phyloP scores from a whole-genome alignment of 441 rosid genomes.

The Pelargonium australe region DNA sequence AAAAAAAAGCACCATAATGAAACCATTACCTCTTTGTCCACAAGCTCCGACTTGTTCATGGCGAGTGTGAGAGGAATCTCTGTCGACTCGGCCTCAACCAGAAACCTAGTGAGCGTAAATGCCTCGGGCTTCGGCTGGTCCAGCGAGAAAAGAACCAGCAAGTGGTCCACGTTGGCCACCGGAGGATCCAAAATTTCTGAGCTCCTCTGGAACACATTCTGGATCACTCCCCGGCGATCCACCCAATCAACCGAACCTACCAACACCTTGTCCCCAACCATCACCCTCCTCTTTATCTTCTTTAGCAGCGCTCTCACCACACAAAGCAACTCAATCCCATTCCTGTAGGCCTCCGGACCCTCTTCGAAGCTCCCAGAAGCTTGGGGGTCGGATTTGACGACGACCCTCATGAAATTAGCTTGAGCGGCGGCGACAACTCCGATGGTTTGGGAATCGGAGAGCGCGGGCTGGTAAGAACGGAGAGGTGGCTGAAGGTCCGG shows the following conservation, averaged over 20 bases:
- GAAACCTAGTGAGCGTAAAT: conserved; percentile 66
- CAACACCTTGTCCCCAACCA: conserved; percentile 79
- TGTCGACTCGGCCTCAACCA: conserved; percentile 83
- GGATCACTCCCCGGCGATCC: conserved; percentile 75
- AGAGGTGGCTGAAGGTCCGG: conserved; percentile 29
- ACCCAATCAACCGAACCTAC: conserved; percentile 89
- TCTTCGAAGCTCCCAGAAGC: conserved; percentile 18
- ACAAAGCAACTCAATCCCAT: conserved; percentile 68
- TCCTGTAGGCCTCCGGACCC: conserved; percentile 14
- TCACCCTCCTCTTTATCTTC: conserved; percentile 81
- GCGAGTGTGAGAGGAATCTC: conserved; percentile 72
- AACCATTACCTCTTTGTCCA: conserved; percentile 47
- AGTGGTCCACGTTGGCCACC: conserved; percentile 77
- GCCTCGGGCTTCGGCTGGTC: conserved; percentile 77
- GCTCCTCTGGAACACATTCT: conserved; percentile 65
- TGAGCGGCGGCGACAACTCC: conserved; percentile 81
- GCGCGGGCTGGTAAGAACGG: conserved; percentile 30
- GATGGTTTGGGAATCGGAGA: conserved; percentile 67
- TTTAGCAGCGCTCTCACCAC: conserved; percentile 80
- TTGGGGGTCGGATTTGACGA: conserved; percentile 34
- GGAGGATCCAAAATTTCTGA: conserved; percentile 75
- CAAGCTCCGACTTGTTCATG: conserved; percentile 68
- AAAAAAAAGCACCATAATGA: neutral
- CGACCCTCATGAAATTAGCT: conserved; percentile 94
- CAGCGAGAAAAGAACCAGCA: conserved; percentile 72